A percentile compares a stretch with the other conserved stretches of the same genome.
phyloP scores from a whole-genome alignment of 305 asterid species.

The Solanum hybrid region DNA sequence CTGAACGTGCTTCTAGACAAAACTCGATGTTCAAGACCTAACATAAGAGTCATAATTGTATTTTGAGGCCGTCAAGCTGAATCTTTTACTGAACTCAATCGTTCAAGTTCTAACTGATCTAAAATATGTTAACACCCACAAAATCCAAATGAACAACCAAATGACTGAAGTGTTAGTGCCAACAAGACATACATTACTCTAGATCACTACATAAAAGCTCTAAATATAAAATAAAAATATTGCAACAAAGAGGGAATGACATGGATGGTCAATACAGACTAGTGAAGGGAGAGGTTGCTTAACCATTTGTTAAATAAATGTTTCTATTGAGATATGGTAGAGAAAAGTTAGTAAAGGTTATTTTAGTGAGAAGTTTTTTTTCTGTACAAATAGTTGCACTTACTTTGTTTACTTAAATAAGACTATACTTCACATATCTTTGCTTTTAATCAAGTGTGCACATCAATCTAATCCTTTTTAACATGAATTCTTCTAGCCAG shows the following conservation, averaged over 20 bases:
- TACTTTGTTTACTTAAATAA: not conserved
- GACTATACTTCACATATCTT: not conserved
- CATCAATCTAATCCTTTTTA: not conserved
- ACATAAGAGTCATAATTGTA: too few relatives aligned
- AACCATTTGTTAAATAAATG: not conserved
- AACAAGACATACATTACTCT: not conserved
- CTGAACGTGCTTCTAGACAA: not conserved
- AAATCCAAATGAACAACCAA: not conserved
- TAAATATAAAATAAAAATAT: too few relatives aligned
- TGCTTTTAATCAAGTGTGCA: not conserved
- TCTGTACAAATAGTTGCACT: not conserved
- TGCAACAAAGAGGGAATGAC: not conserved
- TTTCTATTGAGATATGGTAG: not conserved
- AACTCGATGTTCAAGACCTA: not conserved
- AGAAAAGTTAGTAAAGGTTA: not conserved
- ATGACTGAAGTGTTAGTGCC: not conserved
- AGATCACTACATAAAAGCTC: not conserved
- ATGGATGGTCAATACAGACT: not conserved
- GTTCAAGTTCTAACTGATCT: not conserved
- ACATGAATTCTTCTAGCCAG: not conserved
- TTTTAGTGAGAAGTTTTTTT: not conserved
- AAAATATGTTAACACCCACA: not conserved
- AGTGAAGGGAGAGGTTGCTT: not conserved
- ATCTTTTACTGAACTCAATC: not conserved
- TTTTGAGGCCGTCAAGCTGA: not conserved